Percentiles rank a stretch among this genome's conserved stretches.
Conservation (phyloP, 2,329 filamentous ascomycete species). For the Monilinia fructigena region DNA sequence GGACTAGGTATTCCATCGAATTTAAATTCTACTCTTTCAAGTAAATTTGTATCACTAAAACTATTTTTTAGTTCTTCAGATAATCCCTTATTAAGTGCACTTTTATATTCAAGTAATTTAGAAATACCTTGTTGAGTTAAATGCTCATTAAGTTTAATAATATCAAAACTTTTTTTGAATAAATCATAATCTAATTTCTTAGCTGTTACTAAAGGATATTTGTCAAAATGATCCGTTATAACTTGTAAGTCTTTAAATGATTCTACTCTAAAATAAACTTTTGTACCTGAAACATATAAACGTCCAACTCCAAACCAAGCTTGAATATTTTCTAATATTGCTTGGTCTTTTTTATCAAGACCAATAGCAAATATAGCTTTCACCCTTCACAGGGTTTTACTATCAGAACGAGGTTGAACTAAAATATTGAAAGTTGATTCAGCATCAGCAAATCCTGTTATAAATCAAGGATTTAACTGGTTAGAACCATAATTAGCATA, state of each 20-base stretch:
- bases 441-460: not conserved
- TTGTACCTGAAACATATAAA: not conserved
- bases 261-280: not conserved
- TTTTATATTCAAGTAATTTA: too few species aligned
- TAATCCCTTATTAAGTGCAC: too few species aligned
- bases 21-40: too few species aligned
- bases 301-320: not conserved
- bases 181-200: not conserved
- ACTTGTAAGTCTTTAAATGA: not conserved
- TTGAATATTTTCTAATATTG: not conserved
- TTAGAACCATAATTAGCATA: too few species aligned
- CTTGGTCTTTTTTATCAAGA: not conserved
- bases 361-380: not conserved
- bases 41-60: too few species aligned
- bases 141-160: too few species aligned
- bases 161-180: not conserved
- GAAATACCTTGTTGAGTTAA: too few species aligned
- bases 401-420: too few species aligned
- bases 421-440: too few species aligned
- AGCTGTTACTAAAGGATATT: not conserved
- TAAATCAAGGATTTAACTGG: constrained; percentile 11
- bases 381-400: too few species aligned
- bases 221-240: not conserved
- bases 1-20: too few species aligned
- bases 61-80: too few species aligned